Evolutionary conservation across 148 eudicot genomes (phyloP), one percentile per base, ranked within the genome.

Genomic region (Vaccinium darrowii): DNA sequence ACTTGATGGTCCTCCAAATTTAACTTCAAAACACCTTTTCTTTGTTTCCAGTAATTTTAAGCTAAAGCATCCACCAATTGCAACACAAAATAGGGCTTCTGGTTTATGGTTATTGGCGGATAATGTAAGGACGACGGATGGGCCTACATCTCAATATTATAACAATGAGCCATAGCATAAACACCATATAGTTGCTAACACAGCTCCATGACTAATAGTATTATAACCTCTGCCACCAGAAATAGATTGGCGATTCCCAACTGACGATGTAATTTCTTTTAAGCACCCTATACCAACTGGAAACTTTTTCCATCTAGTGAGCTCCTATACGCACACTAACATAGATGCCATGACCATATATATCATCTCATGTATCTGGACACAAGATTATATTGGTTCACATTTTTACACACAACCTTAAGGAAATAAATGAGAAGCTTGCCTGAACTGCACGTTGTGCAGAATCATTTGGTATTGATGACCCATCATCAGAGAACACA

Each of bases 401-500:
- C 21, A 51, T 15, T 8, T 25, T 58, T 36, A 58, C 14, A 7
- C 50, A 53, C 33, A 78, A 79, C 23, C 67, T 12, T 7, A 54
- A 21, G 36, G 50, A 18, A 76, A 51, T 84, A 43, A 50, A 72
- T 65, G 84, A 85, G 72, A 74, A 80, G 88, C 88, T 84, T 89
- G 93, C 98, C 99, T 93, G 99, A 83, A 91, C 94, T 79, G 90
- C 87, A 79, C 76, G 98, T 88, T 87, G 85, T 65, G 92, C 98
- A 88, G 85, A 92, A 87, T 84, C 95, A 89, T 88, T 90, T 86
- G 93, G 94, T 86, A 88, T 91, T 36, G 93, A 89, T 71, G 87
- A 80, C 81, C 94, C 96, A 85, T 97, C 99, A 83, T 92, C 96
- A 7, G 95, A 87, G 72, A 95, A 95, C 52, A 97, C 87, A 88